These are phyloP conservation scores for Protomyces inundatus DNA, from an alignment of 1,139 yeast genomes.

Conservation along the genomic window DNA sequence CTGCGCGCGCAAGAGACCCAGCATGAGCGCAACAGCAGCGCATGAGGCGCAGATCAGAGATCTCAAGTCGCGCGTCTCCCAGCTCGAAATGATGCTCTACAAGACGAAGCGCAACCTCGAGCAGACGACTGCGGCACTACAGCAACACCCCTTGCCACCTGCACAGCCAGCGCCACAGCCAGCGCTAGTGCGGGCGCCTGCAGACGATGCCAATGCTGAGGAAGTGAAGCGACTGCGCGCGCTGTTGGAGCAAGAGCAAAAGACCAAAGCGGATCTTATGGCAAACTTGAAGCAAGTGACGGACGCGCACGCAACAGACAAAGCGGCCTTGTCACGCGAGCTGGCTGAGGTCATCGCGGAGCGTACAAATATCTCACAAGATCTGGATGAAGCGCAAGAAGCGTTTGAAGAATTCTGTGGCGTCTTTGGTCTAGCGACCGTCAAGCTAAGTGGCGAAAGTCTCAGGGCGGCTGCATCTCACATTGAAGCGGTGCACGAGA, in stretches of 20 bases:
- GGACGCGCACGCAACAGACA: neutral
- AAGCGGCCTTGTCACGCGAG: slow-evolving; percentile 4
- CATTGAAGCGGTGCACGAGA: neutral
- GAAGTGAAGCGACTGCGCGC: slow-evolving; percentile 2
- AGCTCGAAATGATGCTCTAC: slow-evolving; percentile 20
- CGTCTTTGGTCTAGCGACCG: neutral
- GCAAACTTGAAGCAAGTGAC: slow-evolving; percentile 16
- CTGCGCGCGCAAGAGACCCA: neutral
- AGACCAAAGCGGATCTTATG: slow-evolving; percentile 18
- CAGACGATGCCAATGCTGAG: neutral
- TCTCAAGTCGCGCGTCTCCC: slow-evolving; percentile 22
- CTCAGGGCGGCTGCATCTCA: neutral
- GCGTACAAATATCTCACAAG: neutral
- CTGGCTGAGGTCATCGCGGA: neutral
- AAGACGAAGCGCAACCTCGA: slow-evolving; percentile 13
- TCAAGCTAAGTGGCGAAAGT: neutral
- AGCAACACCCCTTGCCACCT: neutral
- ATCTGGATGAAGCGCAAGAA: slow-evolving; percentile 11
- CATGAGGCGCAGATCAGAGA: slow-evolving; percentile 20
- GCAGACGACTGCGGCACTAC: neutral
- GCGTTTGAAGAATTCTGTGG: slow-evolving; percentile 4
- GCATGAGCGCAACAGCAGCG: slow-evolving; percentile 8
- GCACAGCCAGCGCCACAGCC: neutral
- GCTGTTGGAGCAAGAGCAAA: slow-evolving; percentile 11
- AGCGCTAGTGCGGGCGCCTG: neutral